Evolutionary conservation across 768 basidiomycete genomes (phyloP).

Genomic region (Cyathus striatus): DNA sequence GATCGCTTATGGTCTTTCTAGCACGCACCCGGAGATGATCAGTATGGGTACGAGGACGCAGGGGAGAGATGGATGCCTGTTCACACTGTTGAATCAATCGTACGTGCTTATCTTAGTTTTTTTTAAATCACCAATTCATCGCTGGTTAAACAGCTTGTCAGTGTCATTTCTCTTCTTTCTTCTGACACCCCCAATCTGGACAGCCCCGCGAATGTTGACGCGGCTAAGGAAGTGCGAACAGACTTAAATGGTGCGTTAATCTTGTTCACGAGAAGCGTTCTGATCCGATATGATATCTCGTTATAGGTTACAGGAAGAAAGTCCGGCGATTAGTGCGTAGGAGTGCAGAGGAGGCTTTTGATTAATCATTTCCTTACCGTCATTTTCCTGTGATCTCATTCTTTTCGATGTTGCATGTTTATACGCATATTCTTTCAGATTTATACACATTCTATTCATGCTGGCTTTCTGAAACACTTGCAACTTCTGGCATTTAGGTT

Average conservation of each 20-base stretch:
- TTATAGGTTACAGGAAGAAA: slow-evolving; percentile 90
- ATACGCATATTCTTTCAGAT: background rate
- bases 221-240: slow-evolving; percentile 81
- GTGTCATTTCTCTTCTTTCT: slow-evolving; percentile 93
- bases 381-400: background rate
- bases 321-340: slow-evolving; percentile 83
- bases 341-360: slow-evolving; percentile 87
- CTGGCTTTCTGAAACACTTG: no score
- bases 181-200: slow-evolving; percentile 88
- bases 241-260: slow-evolving; percentile 57
- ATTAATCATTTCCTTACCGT: slow-evolving; percentile 31
- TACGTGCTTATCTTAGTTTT: slow-evolving; percentile 35
- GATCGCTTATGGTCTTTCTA: no score
- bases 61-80: slow-evolving; percentile 98
- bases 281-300: slow-evolving; percentile 11
- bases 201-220: slow-evolving; percentile 95
- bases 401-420: background rate
- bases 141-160: slow-evolving; percentile 63
- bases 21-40: slow-evolving; percentile 95
- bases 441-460: background rate
- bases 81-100: slow-evolving; percentile 95
- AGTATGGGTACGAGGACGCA: slow-evolving; percentile 95
- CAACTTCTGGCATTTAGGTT: no score
- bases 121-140: slow-evolving; percentile 4
- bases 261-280: slow-evolving; percentile 2